Conservation (phyloP, 2,329 filamentous ascomycete genomes). For the Penicillium crustosum region DNA sequence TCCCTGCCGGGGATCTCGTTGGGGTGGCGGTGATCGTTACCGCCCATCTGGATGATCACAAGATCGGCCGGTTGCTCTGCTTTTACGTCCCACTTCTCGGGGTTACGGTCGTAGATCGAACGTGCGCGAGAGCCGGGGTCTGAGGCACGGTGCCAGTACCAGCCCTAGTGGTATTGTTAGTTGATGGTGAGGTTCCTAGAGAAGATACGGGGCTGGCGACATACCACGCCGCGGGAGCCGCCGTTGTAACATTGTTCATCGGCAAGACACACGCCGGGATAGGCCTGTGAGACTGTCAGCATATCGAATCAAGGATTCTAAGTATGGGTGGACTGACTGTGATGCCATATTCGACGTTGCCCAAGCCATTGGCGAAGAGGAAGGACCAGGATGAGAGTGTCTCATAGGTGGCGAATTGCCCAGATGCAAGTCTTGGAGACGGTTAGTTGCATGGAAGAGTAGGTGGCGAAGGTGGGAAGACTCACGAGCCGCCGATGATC, state of each 20-base stretch:
- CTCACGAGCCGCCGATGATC: conserved; percentile 47
- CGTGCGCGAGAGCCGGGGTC: conserved; percentile 53
- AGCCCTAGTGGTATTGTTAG: conserved; percentile 32
- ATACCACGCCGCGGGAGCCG: conserved; percentile 48
- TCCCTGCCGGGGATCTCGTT: conserved; percentile 43
- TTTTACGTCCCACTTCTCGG: conserved; percentile 32
- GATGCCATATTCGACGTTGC: conserved; percentile 59
- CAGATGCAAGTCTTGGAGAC: conserved; percentile 53
- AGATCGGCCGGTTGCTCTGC: conserved; percentile 39
- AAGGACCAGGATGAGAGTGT: conserved; percentile 58
- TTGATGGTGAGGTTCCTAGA: not conserved
- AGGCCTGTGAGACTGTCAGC: conserved; percentile 31
- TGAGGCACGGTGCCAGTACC: conserved; percentile 60
- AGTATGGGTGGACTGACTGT: conserved; percentile 34
- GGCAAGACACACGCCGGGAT: conserved; percentile 58
- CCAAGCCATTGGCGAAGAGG: conserved; percentile 56
- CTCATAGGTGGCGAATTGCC: conserved; percentile 61
- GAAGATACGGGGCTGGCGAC: not conserved
- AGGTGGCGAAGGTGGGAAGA: not conserved
- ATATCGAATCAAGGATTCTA: too few species aligned
- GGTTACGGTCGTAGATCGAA: conserved; percentile 42
- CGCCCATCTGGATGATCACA: conserved; percentile 49
- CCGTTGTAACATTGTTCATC: conserved; percentile 60
- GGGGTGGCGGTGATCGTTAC: conserved; percentile 47
- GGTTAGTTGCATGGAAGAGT: conserved; percentile 45